Conservation (phyloP, 2,329 filamentous ascomycete species). For the Aspergillus hiratsukae region DNA sequence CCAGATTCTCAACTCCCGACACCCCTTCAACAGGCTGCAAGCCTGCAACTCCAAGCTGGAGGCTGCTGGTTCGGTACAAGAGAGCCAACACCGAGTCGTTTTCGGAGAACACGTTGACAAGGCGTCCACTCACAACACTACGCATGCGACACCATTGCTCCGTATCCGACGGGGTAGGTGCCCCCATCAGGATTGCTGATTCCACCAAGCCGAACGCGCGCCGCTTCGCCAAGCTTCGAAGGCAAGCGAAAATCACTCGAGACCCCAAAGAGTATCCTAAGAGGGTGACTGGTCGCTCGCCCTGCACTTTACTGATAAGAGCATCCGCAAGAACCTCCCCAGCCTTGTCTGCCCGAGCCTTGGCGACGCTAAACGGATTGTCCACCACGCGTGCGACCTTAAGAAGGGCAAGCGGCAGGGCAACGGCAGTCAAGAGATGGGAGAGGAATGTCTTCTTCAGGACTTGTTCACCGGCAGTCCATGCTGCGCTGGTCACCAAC, state of each 20-base stretch:
- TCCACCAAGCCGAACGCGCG: slow-evolving; percentile 81
- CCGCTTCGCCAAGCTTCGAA: slow-evolving; percentile 70
- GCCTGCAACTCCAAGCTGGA: slow-evolving; percentile 79
- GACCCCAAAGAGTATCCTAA: slow-evolving; percentile 80
- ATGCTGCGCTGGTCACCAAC: slow-evolving; percentile 75
- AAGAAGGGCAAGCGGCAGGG: slow-evolving; percentile 66
- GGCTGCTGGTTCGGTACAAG: slow-evolving; percentile 76
- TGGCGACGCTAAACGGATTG: slow-evolving; percentile 76
- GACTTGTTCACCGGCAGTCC: slow-evolving; percentile 70
- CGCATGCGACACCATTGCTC: slow-evolving; percentile 73
- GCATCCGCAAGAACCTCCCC: slow-evolving; percentile 76
- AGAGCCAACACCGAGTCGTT: slow-evolving; percentile 87
- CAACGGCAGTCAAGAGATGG: slow-evolving; percentile 58
- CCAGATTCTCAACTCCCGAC: slow-evolving; percentile 57
- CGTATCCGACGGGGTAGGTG: slow-evolving; percentile 68
- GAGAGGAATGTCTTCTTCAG: slow-evolving; percentile 68
- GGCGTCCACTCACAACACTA: slow-evolving; percentile 70
- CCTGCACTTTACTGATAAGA: slow-evolving; percentile 74
- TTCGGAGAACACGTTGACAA: slow-evolving; percentile 84
- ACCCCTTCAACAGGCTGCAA: slow-evolving; percentile 64
- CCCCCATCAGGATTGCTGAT: slow-evolving; percentile 75
- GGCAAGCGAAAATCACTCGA: slow-evolving; percentile 75
- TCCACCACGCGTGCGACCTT: slow-evolving; percentile 66
- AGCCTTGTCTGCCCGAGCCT: slow-evolving; percentile 73
- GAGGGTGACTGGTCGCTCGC: slow-evolving; percentile 73